phyloP scores from a whole-genome alignment of 345 rosid species.

The Eucalyptus victrix region DNA sequence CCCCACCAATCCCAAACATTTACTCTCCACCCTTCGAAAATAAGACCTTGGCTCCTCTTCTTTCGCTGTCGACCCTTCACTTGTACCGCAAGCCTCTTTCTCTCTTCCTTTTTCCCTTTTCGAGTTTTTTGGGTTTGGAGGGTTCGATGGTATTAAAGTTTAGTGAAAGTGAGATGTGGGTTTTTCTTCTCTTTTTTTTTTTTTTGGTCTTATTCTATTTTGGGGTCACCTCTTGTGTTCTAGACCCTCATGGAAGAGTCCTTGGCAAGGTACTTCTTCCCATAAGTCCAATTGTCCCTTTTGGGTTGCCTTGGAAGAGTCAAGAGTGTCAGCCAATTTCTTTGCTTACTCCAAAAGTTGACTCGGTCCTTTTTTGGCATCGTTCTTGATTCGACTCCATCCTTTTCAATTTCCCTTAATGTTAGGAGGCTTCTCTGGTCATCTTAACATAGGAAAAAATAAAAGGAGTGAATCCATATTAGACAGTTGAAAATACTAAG shows the following conservation, averaged over 20 bases:
- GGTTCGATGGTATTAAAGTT: background rate
- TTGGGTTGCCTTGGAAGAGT: constrained; percentile 34
- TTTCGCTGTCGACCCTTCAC: constrained; percentile 2
- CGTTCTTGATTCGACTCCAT: background rate
- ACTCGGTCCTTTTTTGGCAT: background rate
- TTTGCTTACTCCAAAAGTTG: constrained; percentile 10
- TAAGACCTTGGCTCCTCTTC: background rate
- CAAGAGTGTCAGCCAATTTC: background rate
- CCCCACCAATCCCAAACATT: constrained; percentile 36
- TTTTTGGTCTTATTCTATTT: background rate
- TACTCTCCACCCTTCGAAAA: constrained; percentile 31
- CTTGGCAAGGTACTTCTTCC: background rate
- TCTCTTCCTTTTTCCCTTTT: background rate
- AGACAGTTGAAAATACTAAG: too few relatives aligned
- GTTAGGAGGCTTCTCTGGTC: background rate
- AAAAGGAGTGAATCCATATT: background rate
- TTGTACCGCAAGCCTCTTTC: constrained; percentile 17
- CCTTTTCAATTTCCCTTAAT: background rate
- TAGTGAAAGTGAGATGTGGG: background rate
- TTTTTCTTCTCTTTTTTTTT: background rate
- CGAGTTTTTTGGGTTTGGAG: background rate
- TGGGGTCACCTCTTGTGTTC: background rate
- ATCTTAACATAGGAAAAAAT: background rate
- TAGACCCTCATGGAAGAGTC: background rate
- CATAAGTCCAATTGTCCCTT: constrained; percentile 1